Base-by-base conservation (phyloP, 371 early-diverging fungal species). In the Capillidium heterosporum region DNA sequence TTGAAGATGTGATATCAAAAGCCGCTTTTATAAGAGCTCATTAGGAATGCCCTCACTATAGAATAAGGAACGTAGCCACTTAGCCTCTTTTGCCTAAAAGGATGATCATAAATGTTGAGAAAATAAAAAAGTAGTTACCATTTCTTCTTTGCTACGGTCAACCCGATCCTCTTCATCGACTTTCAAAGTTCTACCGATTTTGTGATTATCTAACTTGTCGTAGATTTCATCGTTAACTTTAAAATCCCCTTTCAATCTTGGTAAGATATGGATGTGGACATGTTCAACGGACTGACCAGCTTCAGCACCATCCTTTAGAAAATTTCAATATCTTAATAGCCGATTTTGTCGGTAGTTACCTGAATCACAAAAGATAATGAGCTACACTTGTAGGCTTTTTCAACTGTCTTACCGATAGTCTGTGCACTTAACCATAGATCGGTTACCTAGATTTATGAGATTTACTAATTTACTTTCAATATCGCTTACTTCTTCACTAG, bases 251-350 rank as follows among this genome's bases (percentile, higher is more conserved):
- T 63, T 62, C 24, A 66, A 72, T 27, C 95, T 77, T 26, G 97
- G 94, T 54, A 97, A 81, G 32, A 97, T 63, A 69, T 97, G 98
- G 58, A 93, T 72, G 63, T 97, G 98, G 29, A 89, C 88, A 69
- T 97, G 98, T 2, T 82, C 74, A 0, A 80, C 95, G 11, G 93
- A 81, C 65, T 97, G 98, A 1, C 98, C 95, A 4, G 98, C 93
- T 47, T 69, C 65, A 2, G 76, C 72, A 0, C 91, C 91, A 68
- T 91, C 91, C 70, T 77, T 62, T 2, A 39, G 7, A 28, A 43
- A 24, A 48, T 21, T 4, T 17, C 1, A 41, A 0, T 1, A 39
- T 13, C 19, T 35, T 23, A 32, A 0, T 15, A 21, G 15, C 0
- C 8, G 17, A 0, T 32, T 11, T 17, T 8, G 1, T 7, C 1